phyloP scores from a whole-genome alignment of 257 asterid species.

The Fraxinus cuspidata region DNA sequence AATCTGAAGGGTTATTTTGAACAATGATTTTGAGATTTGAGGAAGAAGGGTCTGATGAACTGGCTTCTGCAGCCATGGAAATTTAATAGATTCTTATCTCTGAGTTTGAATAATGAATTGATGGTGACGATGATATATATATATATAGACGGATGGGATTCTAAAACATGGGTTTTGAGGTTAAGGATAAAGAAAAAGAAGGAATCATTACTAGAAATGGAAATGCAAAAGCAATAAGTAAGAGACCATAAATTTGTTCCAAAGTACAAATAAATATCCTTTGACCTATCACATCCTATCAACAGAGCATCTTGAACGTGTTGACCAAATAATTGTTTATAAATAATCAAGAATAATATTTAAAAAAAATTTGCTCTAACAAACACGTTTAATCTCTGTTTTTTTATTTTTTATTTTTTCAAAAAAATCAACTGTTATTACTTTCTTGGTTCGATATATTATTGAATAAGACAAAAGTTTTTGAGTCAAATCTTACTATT shows the following conservation, averaged over 20 bases:
- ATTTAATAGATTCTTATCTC: neutral
- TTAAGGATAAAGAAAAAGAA: neutral
- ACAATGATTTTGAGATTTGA: slow-evolving; percentile 62
- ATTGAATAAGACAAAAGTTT: too few species aligned
- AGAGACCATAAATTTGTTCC: neutral
- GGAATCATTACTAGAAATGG: neutral
- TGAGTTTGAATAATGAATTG: neutral
- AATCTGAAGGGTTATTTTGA: slow-evolving; percentile 63
- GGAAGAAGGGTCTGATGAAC: slow-evolving; percentile 35
- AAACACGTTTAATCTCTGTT: too few species aligned
- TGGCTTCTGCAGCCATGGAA: slow-evolving; percentile 39
- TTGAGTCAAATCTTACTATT: neutral
- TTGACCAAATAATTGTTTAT: neutral
- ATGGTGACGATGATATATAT: too few species aligned
- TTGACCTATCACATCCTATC: neutral
- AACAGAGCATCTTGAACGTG: neutral
- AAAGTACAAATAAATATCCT: neutral
- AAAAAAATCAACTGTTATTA: too few species aligned
- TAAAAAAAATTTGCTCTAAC: too few species aligned
- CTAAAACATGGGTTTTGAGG: neutral
- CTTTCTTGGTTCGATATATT: too few species aligned
- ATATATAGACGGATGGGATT: neutral
- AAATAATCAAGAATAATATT: too few species aligned
- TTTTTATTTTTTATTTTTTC: too few species aligned
- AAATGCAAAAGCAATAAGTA: neutral